Base-by-base conservation (phyloP, 2,329 filamentous ascomycete species). In the Lithohypha guttulata region DNA sequence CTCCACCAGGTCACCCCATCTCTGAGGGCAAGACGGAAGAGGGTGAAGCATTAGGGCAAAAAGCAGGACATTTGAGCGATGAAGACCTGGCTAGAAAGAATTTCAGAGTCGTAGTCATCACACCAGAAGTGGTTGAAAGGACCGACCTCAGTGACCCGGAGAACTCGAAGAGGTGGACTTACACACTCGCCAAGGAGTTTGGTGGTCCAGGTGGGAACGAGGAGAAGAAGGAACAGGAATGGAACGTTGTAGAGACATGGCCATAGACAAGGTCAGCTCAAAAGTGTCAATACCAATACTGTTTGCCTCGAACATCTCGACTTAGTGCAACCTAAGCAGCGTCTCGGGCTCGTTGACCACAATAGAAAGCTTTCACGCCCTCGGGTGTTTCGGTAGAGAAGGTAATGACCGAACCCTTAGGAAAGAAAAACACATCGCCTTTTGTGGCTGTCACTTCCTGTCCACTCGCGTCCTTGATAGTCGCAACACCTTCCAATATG, bases 61-160 rank as follows among this genome's bases (percentile, higher is more conserved):
- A 76, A 58, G 77, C 91, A 11, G 69, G 75, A 13, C 75, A 81
- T 51, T 59, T 93, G 4, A 61, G 84, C 30, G 85, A 96, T 51
- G 50, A 53, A 34, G 58, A 64, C 22, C 60, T 80, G 40, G 83
- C 84, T 27, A 69, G 85, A 49, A 64, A 63, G 48, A 83, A 93
- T 57, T 94, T 93, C 56, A 69, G 89, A 38, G 83, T 94, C 1
- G 84, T 94, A 3, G 78, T 91, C 55, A 91, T 98, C 56, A 76
- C 79, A 34, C 79, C 93, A 0, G 73, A 82, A 6, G 76, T 82
- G 56, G 78, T 93, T 14, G 86, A 93, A 56, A 69, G 71, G 52
- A 66, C 82, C 11, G 81, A 91, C 56, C 59, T 93, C 38, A 77
- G 72, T 41, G 73, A 84, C 54, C 74, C 79, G 1, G 69, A 70